Conservation (phyloP, 257 asterid species). For the Rauvolfia tetraphylla region DNA sequence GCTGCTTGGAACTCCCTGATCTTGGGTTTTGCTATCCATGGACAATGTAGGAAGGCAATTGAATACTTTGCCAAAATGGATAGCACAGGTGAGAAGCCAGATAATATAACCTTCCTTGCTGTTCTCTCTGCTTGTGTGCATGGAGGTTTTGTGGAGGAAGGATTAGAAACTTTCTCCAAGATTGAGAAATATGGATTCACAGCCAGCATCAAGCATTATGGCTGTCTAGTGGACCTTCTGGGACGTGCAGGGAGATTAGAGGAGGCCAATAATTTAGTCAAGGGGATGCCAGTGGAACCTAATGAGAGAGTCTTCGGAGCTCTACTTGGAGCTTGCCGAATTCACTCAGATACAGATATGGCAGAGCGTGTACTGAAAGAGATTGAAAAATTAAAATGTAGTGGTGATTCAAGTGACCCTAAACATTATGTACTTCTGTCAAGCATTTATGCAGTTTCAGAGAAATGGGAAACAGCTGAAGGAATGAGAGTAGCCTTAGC, state of each 20-base stretch:
- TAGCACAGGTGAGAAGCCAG: constrained; percentile 40
- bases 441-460: constrained; percentile 64
- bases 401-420: constrained; percentile 19
- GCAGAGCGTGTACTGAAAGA: constrained; percentile 42
- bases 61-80: constrained; percentile 49
- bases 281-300: constrained; percentile 56
- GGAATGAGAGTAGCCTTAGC: constrained; percentile 41
- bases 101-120: constrained; percentile 57
- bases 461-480: constrained; percentile 78
- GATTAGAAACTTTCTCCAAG: constrained; percentile 51
- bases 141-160: constrained; percentile 72
- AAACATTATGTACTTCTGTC: constrained; percentile 55
- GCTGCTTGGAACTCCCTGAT: constrained; percentile 71
- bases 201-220: constrained; percentile 65
- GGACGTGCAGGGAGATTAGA: constrained; percentile 71
- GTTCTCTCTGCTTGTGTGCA: constrained; percentile 78
- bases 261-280: constrained; percentile 54
- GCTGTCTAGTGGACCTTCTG: constrained; percentile 69
- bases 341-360: constrained; percentile 44
- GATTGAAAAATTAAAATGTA: constrained; percentile 25
- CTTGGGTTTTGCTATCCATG: constrained; percentile 57
- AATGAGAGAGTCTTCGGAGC: constrained; percentile 66
- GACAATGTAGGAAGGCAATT: constrained; percentile 55
- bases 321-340: constrained; percentile 68
- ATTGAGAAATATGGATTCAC: constrained; percentile 51